phyloP scores from a whole-genome alignment of 208 protist genomes.

The Kentomonas sorsogonicus region DNA sequence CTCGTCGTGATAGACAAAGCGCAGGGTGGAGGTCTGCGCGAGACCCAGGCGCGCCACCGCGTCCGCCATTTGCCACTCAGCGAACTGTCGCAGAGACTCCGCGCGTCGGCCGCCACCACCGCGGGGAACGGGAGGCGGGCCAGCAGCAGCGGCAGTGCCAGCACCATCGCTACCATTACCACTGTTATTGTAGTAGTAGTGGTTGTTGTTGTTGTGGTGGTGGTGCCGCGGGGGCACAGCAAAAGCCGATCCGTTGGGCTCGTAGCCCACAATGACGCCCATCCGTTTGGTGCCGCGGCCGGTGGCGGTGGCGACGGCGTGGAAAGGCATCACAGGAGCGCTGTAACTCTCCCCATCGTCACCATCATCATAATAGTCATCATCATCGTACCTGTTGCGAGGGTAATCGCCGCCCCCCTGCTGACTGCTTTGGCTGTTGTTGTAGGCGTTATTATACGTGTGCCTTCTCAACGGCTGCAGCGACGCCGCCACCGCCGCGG shows the following conservation, averaged over 20 bases:
- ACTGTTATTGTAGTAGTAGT: no score
- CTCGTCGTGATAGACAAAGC: no score
- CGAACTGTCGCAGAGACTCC: conserved; percentile 20
- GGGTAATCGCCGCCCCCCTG: not conserved
- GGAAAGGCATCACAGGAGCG: no score
- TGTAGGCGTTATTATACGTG: not conserved
- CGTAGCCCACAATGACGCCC: conserved; percentile 56
- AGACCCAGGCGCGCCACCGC: conserved; percentile 29
- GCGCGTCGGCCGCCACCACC: conserved; percentile 7
- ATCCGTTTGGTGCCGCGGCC: conserved; percentile 42
- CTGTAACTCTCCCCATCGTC: no score
- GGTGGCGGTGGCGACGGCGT: conserved; percentile 36
- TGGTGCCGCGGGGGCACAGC: no score
- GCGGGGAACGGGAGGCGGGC: not conserved
- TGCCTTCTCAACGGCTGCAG: no score
- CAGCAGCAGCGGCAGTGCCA: not conserved
- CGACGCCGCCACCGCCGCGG: not conserved
- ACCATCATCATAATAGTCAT: no score
- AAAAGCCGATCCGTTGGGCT: no score
- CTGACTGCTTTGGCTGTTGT: conserved; percentile 2
- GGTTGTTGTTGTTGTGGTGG: no score
- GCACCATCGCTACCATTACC: no score
- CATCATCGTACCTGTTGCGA: no score
- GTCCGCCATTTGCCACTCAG: conserved; percentile 30
- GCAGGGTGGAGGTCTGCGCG: no score